These are phyloP conservation scores for Aspergillus versicolor DNA, from an alignment of 2,329 filamentous ascomycete species.

Conservation along the genomic window DNA sequence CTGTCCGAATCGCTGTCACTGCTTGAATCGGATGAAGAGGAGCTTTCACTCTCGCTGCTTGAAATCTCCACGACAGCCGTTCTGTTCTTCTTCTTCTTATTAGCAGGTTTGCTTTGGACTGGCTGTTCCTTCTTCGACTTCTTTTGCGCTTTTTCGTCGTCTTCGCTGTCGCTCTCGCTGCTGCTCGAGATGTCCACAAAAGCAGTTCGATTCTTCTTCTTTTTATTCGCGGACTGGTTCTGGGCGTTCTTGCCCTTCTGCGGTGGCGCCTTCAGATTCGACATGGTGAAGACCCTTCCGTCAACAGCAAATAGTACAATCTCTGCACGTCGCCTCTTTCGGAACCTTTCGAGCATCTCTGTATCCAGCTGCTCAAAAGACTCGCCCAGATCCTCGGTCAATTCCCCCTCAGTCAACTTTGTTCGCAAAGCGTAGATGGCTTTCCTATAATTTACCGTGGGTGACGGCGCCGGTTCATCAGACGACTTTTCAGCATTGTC, in stretches of 20 bases:
- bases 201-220: conserved; percentile 44
- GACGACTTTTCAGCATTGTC: not conserved
- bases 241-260: conserved; percentile 24
- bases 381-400: conserved; percentile 25
- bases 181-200: conserved; percentile 44
- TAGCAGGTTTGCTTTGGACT: not conserved
- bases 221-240: conserved; percentile 29
- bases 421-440: conserved; percentile 52
- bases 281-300: conserved; percentile 28
- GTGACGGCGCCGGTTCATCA: conserved; percentile 9
- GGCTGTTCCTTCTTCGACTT: not conserved
- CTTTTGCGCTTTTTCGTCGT: conserved; percentile 4
- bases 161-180: conserved; percentile 35
- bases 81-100: conserved; percentile 24
- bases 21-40: conserved; percentile 16
- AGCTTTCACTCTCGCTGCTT: conserved; percentile 27
- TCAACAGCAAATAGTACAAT: conserved; percentile 36
- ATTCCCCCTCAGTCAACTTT: conserved; percentile 24
- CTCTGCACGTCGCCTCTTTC: conserved; percentile 39
- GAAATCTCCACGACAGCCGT: conserved; percentile 43
- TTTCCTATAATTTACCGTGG: conserved; percentile 43
- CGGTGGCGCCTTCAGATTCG: conserved; percentile 22
- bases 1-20: conserved; percentile 13
- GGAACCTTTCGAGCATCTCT: conserved; percentile 30
- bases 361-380: conserved; percentile 22